phyloP scores from a whole-genome alignment of 2,329 filamentous ascomycete species.

The Aspergillus aculeatinus region DNA sequence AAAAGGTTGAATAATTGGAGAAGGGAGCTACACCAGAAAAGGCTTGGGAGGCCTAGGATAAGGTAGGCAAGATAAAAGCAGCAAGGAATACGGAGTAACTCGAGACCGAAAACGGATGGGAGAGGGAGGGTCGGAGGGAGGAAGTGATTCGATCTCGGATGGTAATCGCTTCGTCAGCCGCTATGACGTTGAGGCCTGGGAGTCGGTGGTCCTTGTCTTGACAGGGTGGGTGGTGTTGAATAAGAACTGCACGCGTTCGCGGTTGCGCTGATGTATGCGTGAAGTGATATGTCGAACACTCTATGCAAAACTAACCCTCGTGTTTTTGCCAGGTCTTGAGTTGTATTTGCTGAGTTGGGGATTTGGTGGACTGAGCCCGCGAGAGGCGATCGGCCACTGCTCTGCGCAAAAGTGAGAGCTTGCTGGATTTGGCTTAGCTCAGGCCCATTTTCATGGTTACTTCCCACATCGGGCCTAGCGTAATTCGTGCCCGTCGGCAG shows the following conservation, averaged over 20 bases:
- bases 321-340: too few relatives aligned
- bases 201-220: background rate
- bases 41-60: background rate
- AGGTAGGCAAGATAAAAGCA: background rate
- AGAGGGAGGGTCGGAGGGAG: background rate
- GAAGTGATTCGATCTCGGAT: background rate
- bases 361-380: too few relatives aligned
- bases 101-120: background rate
- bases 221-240: background rate
- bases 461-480: background rate
- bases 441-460: background rate
- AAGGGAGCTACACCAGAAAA: background rate
- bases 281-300: too few relatives aligned
- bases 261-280: too few relatives aligned
- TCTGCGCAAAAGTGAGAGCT: background rate
- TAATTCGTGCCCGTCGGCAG: background rate
- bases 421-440: background rate
- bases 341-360: too few relatives aligned
- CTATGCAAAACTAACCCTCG: too few relatives aligned
- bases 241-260: background rate
- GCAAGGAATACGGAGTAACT: background rate
- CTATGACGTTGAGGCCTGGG: background rate
- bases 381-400: too few relatives aligned
- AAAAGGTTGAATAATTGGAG: background rate
- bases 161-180: background rate